Evolutionary conservation across 768 basidiomycete genomes (phyloP), one percentile per base, ranked within the genome.

Genomic region (Pleurotus tuoliensis): DNA sequence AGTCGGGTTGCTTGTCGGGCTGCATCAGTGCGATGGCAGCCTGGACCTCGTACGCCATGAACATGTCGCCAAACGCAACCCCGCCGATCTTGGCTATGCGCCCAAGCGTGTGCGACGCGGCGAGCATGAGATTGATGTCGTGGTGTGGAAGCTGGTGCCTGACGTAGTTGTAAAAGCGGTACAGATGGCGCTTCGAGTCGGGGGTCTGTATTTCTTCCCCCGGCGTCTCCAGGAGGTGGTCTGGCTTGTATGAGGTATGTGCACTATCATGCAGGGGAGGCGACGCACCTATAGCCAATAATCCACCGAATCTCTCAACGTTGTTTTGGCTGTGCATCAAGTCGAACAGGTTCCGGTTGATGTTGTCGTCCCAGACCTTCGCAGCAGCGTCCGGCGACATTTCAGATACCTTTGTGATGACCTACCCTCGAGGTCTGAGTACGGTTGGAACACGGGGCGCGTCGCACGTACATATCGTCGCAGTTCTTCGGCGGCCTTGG

Each of bases 91-190:
- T 82, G 30, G 90, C 90, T 65, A 96, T 95, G 63, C 85, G 81
- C 0, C 94, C 94, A 25, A 94, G 81, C 0, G 92, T 93, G 68
- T 94, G 91, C 15, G 94, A 93, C 1, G 94, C 93, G 6, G 89
- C 84, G 37, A 94, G 81, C 94, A 98, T 98, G 66, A 99, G 86
- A 68, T 90, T 89, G 64, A 93, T 83, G 68, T 98, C 96, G 51
- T 86, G 81, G 66, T 91, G 91, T 4, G 93, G 93, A 15, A 97
- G 80, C 15, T 96, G 81, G 41, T 90, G 85, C 67, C 94, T 92
- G 71, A 97, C 88, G 73, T 96, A 95, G 71, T 92, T 92, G 75
- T 88, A 92, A 68, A 95, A 87, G 51, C 91, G 84, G 70, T 90
- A 94, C 40, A 91, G 82, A 61, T 89, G 86, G 40, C 84, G 77